Evolutionary conservation across 2,329 filamentous ascomycete species (phyloP).

Genomic region (Microsporum ferrugineum): DNA sequence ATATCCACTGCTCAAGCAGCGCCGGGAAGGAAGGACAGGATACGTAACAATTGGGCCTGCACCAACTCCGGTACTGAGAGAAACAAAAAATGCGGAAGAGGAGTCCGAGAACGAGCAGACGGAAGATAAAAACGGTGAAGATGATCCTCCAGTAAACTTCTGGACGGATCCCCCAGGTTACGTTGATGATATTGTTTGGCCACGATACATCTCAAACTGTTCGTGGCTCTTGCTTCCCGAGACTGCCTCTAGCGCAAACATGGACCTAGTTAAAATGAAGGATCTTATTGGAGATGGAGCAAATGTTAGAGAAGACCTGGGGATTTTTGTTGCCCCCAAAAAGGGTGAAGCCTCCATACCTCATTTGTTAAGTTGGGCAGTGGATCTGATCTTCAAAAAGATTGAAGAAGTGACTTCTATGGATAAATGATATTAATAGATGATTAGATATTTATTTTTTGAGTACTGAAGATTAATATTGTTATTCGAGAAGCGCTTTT

Average conservation of each 20-base stretch:
- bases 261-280: conserved; percentile 20
- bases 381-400: conserved; percentile 46
- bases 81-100: not conserved
- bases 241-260: conserved; percentile 30
- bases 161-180: conserved; percentile 93
- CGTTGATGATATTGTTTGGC: conserved; percentile 91
- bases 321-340: conserved; percentile 37
- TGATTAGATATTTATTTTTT: not conserved
- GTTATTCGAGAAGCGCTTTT: not conserved
- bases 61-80: conserved; percentile 16
- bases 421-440: not conserved
- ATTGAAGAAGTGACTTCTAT: conserved; percentile 10
- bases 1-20: conserved; percentile 37
- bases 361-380: conserved; percentile 56
- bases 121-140: conserved; percentile 14
- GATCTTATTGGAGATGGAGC: conserved; percentile 25
- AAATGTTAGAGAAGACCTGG: conserved; percentile 36
- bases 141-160: conserved; percentile 55
- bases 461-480: not conserved
- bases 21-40: conserved; percentile 33
- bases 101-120: conserved; percentile 4
- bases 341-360: conserved; percentile 49
- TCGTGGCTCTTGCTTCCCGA: conserved; percentile 63
- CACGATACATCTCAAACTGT: conserved; percentile 77
- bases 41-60: conserved; percentile 38